Conservation (phyloP, 805 yeast genomes). For the Myxozyma monticola region DNA sequence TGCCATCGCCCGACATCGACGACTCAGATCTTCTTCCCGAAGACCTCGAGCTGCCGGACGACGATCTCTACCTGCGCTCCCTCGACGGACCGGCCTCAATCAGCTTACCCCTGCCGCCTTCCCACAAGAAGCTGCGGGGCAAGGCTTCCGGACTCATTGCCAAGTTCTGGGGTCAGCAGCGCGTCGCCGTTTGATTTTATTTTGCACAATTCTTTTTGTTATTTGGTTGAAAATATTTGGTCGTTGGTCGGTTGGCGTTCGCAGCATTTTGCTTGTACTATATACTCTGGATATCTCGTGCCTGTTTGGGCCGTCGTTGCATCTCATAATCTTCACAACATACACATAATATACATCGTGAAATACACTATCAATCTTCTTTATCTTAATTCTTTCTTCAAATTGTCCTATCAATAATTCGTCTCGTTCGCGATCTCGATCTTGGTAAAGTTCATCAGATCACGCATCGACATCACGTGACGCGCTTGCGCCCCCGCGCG, state of each 20-base stretch:
- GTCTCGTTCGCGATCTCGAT: neutral
- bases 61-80: conserved; percentile 3
- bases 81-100: conserved; percentile 6
- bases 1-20: conserved; percentile 23
- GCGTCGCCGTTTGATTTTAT: neutral
- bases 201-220: neutral
- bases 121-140: conserved; percentile 14
- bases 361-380: too few species aligned
- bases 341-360: too few species aligned
- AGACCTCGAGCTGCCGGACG: neutral
- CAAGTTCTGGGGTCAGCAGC: conserved; percentile 28
- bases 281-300: too few species aligned
- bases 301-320: too few species aligned
- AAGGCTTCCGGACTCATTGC: conserved; percentile 29
- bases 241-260: too few species aligned
- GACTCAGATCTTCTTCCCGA: neutral
- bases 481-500: neutral
- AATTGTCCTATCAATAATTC: too few species aligned
- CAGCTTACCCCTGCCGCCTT: neutral
- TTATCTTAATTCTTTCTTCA: too few species aligned
- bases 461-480: too few species aligned
- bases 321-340: too few species aligned
- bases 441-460: too few species aligned
- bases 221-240: too few species aligned
- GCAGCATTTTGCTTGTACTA: too few species aligned